phyloP scores from a whole-genome alignment of 805 yeast genomes.

The Saturnispora sekii region DNA sequence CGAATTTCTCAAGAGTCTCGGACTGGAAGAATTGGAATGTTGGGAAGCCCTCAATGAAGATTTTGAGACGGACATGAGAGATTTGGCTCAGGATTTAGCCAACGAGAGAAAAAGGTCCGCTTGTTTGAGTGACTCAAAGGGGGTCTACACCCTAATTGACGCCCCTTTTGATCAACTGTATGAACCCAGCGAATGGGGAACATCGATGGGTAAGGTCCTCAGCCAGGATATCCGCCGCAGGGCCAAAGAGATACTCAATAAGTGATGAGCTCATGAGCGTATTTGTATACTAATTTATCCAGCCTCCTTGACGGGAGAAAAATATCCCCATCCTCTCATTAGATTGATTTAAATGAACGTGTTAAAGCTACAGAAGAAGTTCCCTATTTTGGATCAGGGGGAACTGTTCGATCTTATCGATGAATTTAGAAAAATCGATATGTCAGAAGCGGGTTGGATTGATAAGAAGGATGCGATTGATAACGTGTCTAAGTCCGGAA shows the following conservation, averaged over 20 bases:
- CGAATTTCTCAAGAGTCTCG: constrained; percentile 21
- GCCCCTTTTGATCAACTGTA: constrained; percentile 17
- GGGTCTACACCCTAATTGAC: constrained; percentile 13
- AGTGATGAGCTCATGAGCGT: background rate
- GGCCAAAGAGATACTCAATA: background rate
- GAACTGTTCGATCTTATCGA: constrained; percentile 81
- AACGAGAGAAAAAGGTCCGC: background rate
- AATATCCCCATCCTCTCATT: background rate
- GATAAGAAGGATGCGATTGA: constrained; percentile 88
- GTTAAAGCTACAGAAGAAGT: constrained; percentile 50
- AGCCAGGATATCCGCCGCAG: constrained; percentile 12
- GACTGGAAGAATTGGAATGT: constrained; percentile 23
- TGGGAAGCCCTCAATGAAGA: constrained; percentile 27
- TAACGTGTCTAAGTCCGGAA: constrained; percentile 68
- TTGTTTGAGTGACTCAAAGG: constrained; percentile 1
- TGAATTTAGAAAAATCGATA: constrained; percentile 74
- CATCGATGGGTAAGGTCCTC: constrained; percentile 12
- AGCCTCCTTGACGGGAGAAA: background rate
- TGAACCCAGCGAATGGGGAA: constrained; percentile 10
- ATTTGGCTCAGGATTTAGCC: constrained; percentile 9
- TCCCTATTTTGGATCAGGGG: constrained; percentile 75
- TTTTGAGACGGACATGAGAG: constrained; percentile 22
- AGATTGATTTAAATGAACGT: constrained; percentile 2
- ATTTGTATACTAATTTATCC: background rate
- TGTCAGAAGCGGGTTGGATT: constrained; percentile 89